Percentiles rank a stretch among this genome's conserved stretches.
These are phyloP conservation scores for Picea abies DNA, from an alignment of 83 land plant genomes.

Conservation along the genomic window DNA sequence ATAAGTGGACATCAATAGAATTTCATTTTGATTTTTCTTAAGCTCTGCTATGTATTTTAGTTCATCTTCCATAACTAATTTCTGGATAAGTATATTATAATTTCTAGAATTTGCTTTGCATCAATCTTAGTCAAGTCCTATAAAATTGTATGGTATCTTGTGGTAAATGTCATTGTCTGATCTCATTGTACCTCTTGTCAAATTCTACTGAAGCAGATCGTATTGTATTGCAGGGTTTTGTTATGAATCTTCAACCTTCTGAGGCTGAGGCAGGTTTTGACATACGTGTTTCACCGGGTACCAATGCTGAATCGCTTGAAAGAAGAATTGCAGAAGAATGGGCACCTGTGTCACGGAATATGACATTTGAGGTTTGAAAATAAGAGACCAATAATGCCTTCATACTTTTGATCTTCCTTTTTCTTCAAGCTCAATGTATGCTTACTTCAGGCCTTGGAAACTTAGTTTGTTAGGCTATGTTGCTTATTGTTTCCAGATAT, in stretches of 20 bases:
- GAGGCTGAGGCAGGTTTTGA: constrained; percentile 98
- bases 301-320: constrained; percentile 59
- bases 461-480: no score
- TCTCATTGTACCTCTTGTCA: neutral
- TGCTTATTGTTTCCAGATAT: neutral
- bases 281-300: constrained; percentile 84
- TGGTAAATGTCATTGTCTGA: neutral
- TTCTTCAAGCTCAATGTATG: neutral
- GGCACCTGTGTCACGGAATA: constrained; percentile 95
- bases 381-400: neutral
- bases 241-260: constrained; percentile 98
- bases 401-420: neutral
- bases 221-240: constrained; percentile 72
- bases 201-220: neutral
- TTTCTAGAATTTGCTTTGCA: neutral
- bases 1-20: no score
- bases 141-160: constrained; percentile 8
- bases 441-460: neutral
- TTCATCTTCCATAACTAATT: neutral
- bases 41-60: neutral
- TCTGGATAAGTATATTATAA: neutral
- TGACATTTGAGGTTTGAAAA: constrained; percentile 72
- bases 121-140: neutral
- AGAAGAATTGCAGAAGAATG: constrained; percentile 88
- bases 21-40: neutral